Evolutionary conservation across 2,329 filamentous ascomycete genomes (phyloP).

Genomic region (Ilyonectria mors-panacis): DNA sequence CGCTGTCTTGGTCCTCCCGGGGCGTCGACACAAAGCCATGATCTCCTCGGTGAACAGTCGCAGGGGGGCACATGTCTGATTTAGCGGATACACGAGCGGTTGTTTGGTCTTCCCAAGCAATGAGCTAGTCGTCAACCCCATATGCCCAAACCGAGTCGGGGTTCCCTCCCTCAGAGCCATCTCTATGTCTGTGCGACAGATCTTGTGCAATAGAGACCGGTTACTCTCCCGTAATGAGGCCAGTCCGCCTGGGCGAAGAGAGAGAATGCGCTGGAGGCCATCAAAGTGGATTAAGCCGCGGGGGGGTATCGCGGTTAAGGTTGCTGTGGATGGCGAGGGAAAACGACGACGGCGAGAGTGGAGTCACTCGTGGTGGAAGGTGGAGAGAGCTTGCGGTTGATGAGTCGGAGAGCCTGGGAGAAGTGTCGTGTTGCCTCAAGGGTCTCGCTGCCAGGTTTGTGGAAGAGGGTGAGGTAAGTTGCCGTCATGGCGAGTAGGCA

Average conservation of each 20-base stretch:
- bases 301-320: conserved; percentile 22
- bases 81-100: conserved; percentile 17
- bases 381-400: conserved; percentile 32
- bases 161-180: conserved; percentile 20
- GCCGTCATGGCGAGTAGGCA: conserved; percentile 42
- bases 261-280: conserved; percentile 27
- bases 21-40: conserved; percentile 26
- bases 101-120: not conserved
- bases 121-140: conserved; percentile 16
- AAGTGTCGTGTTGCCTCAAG: conserved; percentile 41
- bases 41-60: conserved; percentile 22
- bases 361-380: conserved; percentile 24
- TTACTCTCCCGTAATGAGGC: conserved; percentile 27
- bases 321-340: conserved; percentile 40
- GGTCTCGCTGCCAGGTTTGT: conserved; percentile 35
- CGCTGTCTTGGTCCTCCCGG: conserved; percentile 21
- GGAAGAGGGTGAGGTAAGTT: conserved; percentile 37
- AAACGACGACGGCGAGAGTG: conserved; percentile 39
- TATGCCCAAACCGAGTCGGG: conserved; percentile 31
- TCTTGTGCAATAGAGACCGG: conserved; percentile 34
- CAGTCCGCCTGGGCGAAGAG: conserved; percentile 20
- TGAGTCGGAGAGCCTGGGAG: conserved; percentile 37
- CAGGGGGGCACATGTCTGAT: conserved; percentile 20
- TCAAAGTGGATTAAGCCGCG: conserved; percentile 32
- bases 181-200: conserved; percentile 35